A percentile compares a stretch with the other conserved stretches of the same genome.
These are phyloP conservation scores for Aspergillus japonicus DNA, from an alignment of 2,329 filamentous ascomycete genomes.

Conservation along the genomic window DNA sequence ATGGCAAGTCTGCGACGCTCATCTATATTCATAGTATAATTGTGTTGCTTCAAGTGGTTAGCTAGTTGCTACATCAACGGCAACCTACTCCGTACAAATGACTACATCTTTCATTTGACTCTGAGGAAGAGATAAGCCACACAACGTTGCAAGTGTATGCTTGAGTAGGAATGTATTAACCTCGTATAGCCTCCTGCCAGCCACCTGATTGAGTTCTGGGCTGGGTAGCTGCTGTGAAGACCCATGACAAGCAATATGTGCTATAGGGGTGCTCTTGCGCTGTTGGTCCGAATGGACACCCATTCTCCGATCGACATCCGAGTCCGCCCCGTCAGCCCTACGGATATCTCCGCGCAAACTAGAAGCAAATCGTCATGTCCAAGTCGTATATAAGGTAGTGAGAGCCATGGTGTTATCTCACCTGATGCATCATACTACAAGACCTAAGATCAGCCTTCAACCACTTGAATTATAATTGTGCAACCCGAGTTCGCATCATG, in stretches of 20 bases:
- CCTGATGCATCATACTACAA: not conserved
- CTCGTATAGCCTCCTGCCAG: no score
- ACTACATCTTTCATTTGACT: no score
- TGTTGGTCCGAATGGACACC: conserved; percentile 21
- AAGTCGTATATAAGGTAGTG: not conserved
- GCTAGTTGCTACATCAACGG: no score
- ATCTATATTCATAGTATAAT: no score
- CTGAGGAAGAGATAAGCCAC: no score
- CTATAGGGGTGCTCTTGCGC: conserved; percentile 13
- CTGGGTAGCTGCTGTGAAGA: not conserved
- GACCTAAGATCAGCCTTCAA: not conserved
- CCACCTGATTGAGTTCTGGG: no score
- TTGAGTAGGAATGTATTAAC: no score
- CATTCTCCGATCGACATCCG: conserved; percentile 24
- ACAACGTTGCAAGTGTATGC: no score
- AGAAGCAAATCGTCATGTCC: not conserved
- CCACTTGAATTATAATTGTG: not conserved
- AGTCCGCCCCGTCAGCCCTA: not conserved
- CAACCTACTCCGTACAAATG: no score
- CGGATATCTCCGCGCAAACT: not conserved
- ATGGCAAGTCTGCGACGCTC: no score
- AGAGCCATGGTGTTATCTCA: not conserved
- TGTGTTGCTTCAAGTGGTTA: no score
- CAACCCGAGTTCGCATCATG: not conserved
- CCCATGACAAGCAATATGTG: conserved; percentile 3